These are phyloP conservation scores for Neonothopanus nambi DNA, from an alignment of 1,284 basidiomycete genomes.

Conservation along the genomic window DNA sequence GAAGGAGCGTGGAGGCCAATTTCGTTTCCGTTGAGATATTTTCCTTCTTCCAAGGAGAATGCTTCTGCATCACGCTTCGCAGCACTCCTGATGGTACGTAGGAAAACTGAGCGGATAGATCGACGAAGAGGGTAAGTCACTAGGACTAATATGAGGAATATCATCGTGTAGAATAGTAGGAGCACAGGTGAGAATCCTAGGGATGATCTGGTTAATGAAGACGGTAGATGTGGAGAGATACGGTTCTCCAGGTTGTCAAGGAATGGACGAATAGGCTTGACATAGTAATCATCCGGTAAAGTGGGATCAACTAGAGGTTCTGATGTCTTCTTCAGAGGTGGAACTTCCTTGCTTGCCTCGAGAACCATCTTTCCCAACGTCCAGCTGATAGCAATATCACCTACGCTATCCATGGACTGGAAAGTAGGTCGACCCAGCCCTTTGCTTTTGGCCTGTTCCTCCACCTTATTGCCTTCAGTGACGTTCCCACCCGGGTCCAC, in stretches of 20 bases:
- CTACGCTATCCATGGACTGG: conserved; percentile 91
- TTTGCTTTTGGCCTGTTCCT: conserved; percentile 74
- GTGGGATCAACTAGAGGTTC: conserved; percentile 69
- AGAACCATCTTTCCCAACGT: conserved; percentile 98
- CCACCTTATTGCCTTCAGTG: conserved; percentile 66
- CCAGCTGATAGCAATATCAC: conserved; percentile 94
- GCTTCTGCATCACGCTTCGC: conserved; percentile 39
- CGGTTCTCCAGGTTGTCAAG: conserved; percentile 61
- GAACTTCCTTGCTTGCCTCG: conserved; percentile 88
- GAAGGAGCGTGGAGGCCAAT: conserved; percentile 29
- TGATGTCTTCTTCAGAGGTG: conserved; percentile 43
- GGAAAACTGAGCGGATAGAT: conserved; percentile 45
- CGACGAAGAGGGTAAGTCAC: conserved; percentile 58
- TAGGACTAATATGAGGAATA: conserved; percentile 41
- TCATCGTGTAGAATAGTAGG: conserved; percentile 52
- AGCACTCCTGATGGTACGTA: conserved; percentile 43
- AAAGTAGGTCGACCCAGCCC: conserved; percentile 80
- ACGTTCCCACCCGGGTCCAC: conserved; percentile 80
- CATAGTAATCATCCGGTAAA: conserved; percentile 52
- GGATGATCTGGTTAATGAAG: conserved; percentile 55
- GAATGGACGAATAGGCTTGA: conserved; percentile 62
- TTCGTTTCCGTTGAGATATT: conserved; percentile 24
- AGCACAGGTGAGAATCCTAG: conserved; percentile 71
- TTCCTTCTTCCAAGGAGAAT: conserved; percentile 65
- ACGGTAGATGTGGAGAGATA: conserved; percentile 62